Base-by-base conservation (phyloP, 257 asterid species). In the Salvia splendens region DNA sequence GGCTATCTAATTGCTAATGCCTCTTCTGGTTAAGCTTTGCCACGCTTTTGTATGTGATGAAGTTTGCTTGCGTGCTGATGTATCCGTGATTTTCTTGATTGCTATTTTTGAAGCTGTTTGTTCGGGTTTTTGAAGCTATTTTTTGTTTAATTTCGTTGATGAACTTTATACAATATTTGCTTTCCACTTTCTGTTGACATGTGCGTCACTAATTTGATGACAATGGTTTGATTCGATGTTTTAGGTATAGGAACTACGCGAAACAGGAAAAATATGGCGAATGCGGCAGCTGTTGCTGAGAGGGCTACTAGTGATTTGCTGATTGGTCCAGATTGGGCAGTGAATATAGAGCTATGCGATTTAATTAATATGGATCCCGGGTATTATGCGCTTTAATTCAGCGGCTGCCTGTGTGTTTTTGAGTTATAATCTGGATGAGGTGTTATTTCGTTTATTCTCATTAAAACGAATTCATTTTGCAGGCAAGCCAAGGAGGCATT, bases 271-370 rank as follows among this genome's bases (percentile, higher is more conserved):
- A 70, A 77, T 51, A 94, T 94, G 99, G 94, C 92, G 16, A 90
- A 79, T 68, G 97, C 95, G 14, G 97, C 85, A 17, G 88, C 92
- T 45, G 73, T 90, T 84, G 95, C 96, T 65, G 99, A 94, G 81
- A 88, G 99, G 79, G 99, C 99, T 32, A 94, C 97, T 5, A 88
- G 92, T 81, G 99, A 94, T 73, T 61, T 81, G 85, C 82, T 94
- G 84, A 81, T 78, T 77, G 99, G 97, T 77, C 99, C 99, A 47
- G 99, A 94, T 77, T 94, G 99, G 99, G 96, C 97, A 46, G 84
- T 94, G 41, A 94, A 94, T 75, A 78, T 94, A 8, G 99, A 94
- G 85, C 91, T 94, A 20, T 94, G 99, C 43, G 99, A 94, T 76
- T 74, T 88, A 38, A 82, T 90, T 45, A 94, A 88, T 73, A 71